Evolutionary conservation across 1,284 basidiomycete species (phyloP), one percentile per base, ranked within the genome.

Genomic region (Phellopilus nigrolimitatus): DNA sequence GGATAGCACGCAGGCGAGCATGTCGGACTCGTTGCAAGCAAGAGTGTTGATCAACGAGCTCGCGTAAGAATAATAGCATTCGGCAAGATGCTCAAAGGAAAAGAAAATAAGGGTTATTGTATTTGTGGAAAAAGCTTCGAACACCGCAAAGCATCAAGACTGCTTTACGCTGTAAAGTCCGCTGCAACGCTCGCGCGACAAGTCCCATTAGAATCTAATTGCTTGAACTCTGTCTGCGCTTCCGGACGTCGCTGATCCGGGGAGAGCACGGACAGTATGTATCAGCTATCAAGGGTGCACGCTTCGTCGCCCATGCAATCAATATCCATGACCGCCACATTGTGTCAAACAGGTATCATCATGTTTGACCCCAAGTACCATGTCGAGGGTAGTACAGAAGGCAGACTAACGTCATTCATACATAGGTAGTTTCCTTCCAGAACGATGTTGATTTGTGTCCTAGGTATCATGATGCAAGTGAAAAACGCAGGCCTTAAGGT

Each of bases 161-260:
- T 21, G 33, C 40, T 30, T n/a, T 49, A 28, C 13, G 19, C 28
- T 42, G 48, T 22, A 42, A 34, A 34, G 48, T 43, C 19, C 42
- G 42, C 42, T 28, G 42, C 19, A 37, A 37, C 19, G n/a, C n/a
- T n/a, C n/a, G n/a, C n/a, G n/a, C n/a, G n/a, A n/a, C n/a, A n/a
- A 47, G 21, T 37, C 12, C 22, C 22, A 15, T 22, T 34, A 25
- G 36, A 47, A 24, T 22, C 37, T 37, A 47, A n/a, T 21, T 17
- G 30, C 22, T 12, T 21, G 33, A 43, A 50, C 49, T 25, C 42
- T 34, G 31, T 40, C 41, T n/a, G 31, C 15, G 31, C 13, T 36
- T 50, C 40, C 12, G 40, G 41, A 25, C 33, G 27, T 45, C 33
- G 49, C 49, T 44, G 49, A 51, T 51, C 49, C 49, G 41, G 15